Conservation (phyloP, 2,329 filamentous ascomycete genomes). For the Knoxdaviesia proteae region DNA sequence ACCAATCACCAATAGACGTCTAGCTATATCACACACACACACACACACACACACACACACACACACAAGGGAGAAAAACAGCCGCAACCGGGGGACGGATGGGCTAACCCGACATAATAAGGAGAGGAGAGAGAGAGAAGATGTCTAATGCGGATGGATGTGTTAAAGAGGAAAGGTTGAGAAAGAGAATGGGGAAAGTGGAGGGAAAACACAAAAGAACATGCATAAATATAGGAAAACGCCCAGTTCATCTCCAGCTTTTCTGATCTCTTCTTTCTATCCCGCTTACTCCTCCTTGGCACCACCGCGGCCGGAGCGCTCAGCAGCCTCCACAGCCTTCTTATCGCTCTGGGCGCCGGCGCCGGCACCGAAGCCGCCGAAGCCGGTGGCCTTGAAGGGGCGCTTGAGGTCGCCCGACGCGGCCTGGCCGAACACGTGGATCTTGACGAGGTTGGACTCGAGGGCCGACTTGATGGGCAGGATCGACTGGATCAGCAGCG, state of each 20-base stretch:
- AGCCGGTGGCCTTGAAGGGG: conserved; percentile 76
- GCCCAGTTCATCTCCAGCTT: conserved; percentile 9
- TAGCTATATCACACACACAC: too few relatives aligned
- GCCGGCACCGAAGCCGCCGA: conserved; percentile 61
- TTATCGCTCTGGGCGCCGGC: conserved; percentile 74
- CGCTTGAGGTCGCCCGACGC: conserved; percentile 82
- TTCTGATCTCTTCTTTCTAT: not conserved
- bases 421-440: conserved; percentile 73
- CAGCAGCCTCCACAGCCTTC: conserved; percentile 62
- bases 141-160: too few relatives aligned
- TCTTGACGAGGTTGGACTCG: conserved; percentile 91
- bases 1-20: too few relatives aligned
- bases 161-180: too few relatives aligned
- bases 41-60: too few relatives aligned
- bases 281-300: conserved; percentile 48
- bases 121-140: too few relatives aligned
- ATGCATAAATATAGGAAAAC: too few relatives aligned
- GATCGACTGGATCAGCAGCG: conserved; percentile 93
- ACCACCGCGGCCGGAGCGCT: conserved; percentile 52
- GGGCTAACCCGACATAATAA: too few relatives aligned
- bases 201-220: too few relatives aligned
- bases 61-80: too few relatives aligned
- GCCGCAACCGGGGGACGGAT: too few relatives aligned
- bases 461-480: conserved; percentile 91
- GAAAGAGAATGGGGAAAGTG: too few relatives aligned